These are phyloP conservation scores for Neurospora sp. DNA, from an alignment of 495 filamentous ascomycete species.

Conservation along the genomic window DNA sequence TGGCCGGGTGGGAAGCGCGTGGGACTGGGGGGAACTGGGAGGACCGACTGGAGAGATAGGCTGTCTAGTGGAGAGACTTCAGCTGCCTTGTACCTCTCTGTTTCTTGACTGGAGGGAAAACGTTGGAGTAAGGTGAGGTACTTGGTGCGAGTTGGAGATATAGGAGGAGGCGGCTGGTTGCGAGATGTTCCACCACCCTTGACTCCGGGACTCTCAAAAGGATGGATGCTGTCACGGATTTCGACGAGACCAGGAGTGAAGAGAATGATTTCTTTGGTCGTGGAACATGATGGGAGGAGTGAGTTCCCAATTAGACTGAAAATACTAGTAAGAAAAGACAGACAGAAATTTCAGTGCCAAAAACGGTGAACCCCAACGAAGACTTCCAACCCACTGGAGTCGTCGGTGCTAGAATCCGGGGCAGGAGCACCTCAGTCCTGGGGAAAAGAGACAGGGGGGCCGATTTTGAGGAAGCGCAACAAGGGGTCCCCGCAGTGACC, in stretches of 20 bases:
- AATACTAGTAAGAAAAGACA: background rate
- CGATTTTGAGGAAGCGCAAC: background rate
- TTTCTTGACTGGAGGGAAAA: slow-evolving; percentile 8
- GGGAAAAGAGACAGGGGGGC: background rate
- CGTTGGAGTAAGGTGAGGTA: background rate
- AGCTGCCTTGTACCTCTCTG: background rate
- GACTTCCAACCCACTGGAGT: background rate
- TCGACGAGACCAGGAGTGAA: background rate
- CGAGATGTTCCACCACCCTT: slow-evolving; percentile 4
- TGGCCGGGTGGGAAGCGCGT: background rate
- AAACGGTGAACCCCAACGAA: background rate
- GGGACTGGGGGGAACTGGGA: background rate
- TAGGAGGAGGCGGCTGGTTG: background rate
- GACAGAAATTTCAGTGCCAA: background rate
- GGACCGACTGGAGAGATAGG: background rate
- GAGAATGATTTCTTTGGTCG: background rate
- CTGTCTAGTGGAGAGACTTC: background rate
- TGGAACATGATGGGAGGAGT: background rate
- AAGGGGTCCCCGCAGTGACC: slow-evolving; percentile 11
- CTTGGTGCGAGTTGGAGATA: slow-evolving; percentile 1
- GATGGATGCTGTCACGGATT: background rate
- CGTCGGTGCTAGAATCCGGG: background rate
- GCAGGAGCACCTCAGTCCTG: background rate
- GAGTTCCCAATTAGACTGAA: background rate
- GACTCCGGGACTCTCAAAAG: background rate